Evolutionary conservation across 192 early-diverging fungal genomes (phyloP).

Genomic region (Coemansia aciculifera): DNA sequence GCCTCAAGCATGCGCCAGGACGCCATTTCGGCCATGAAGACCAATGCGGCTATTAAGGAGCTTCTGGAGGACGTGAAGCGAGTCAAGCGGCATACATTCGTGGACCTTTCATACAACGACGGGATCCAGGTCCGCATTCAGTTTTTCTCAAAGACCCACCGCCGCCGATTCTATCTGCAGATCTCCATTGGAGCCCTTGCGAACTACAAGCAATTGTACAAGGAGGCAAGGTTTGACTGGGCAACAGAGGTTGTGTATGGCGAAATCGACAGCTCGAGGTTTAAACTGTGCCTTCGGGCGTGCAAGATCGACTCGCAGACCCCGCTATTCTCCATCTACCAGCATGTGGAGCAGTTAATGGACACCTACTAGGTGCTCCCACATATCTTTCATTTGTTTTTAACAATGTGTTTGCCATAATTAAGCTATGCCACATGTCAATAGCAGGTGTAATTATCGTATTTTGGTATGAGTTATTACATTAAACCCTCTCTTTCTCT

Average conservation of each 20-base stretch:
- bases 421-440: background rate
- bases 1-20: slow-evolving; percentile 35
- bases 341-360: slow-evolving; percentile 43
- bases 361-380: slow-evolving; percentile 16
- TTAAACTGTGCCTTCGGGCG: slow-evolving; percentile 25
- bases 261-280: slow-evolving; percentile 17
- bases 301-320: slow-evolving; percentile 19
- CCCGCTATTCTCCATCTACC: slow-evolving; percentile 49
- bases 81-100: slow-evolving; percentile 45
- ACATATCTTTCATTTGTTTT: background rate
- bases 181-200: slow-evolving; percentile 32
- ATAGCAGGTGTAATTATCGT: background rate
- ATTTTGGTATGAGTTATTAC: background rate
- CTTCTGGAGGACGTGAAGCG: slow-evolving; percentile 44
- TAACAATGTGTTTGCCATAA: background rate
- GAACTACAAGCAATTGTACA: slow-evolving; percentile 30
- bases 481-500: background rate
- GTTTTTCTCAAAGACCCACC: slow-evolving; percentile 42
- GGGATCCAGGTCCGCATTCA: slow-evolving; percentile 46
- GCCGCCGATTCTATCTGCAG: slow-evolving; percentile 46
- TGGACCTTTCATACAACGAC: slow-evolving; percentile 31
- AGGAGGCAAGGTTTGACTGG: slow-evolving; percentile 38
- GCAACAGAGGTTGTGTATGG: slow-evolving; percentile 42
- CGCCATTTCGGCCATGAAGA: slow-evolving; percentile 43
- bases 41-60: slow-evolving; percentile 38